These are phyloP conservation scores for Bacidia gigantensis DNA, from an alignment of 495 filamentous ascomycete genomes.

Conservation along the genomic window DNA sequence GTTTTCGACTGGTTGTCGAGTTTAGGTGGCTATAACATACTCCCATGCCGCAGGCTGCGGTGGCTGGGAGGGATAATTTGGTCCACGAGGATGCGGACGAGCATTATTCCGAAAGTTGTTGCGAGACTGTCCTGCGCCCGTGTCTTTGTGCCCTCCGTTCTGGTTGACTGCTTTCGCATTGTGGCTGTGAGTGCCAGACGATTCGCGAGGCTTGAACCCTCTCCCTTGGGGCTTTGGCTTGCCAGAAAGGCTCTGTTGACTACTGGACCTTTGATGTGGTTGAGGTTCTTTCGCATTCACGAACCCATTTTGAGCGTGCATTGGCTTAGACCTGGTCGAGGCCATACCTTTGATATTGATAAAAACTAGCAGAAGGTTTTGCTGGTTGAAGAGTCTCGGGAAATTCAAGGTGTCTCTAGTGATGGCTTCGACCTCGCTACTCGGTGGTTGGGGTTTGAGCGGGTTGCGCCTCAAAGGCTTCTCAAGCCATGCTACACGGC, in stretches of 20 bases:
- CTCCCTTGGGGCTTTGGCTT: constrained; percentile 7
- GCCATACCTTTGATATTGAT: constrained; percentile 31
- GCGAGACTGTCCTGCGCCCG: neutral
- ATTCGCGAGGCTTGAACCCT: constrained; percentile 12
- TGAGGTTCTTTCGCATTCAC: constrained; percentile 7
- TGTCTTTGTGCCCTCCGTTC: neutral
- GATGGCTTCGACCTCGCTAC: constrained; percentile 15
- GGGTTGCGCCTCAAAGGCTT: constrained; percentile 29
- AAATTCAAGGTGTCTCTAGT: constrained; percentile 14
- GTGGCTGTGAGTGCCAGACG: constrained; percentile 7
- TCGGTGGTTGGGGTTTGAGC: constrained; percentile 22
- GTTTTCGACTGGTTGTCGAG: neutral
- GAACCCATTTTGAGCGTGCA: constrained; percentile 22
- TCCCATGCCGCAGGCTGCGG: neutral
- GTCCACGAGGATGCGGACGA: neutral
- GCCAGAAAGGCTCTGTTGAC: constrained; percentile 6
- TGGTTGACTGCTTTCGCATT: neutral
- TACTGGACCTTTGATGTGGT: neutral
- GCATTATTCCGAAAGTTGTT: neutral
- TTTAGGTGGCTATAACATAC: neutral
- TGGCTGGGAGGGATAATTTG: neutral
- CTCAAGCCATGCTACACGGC: constrained; percentile 37
- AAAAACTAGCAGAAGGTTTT: constrained; percentile 15
- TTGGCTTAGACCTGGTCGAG: constrained; percentile 25
- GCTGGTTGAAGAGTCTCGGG: neutral